Evolutionary conservation across 805 yeast species (phyloP).

Genomic region (Yamadazyma takamatsuzukensis): DNA sequence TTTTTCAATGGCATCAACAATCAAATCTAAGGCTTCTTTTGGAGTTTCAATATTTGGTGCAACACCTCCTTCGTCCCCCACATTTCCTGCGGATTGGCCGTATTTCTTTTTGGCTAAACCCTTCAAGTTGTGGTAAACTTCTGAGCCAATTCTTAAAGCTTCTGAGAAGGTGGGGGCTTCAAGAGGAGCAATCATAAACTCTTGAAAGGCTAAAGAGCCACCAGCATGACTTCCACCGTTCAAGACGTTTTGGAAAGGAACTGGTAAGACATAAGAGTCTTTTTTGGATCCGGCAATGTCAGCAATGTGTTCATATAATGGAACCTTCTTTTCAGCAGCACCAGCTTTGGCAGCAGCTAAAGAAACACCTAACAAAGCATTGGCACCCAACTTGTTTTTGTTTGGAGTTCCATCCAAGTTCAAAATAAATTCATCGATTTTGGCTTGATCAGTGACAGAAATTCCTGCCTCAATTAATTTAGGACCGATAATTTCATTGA

Average conservation of each 20-base stretch:
- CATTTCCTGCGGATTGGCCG: conserved; percentile 21
- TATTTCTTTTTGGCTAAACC: conserved; percentile 16
- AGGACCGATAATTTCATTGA: conserved; percentile 17
- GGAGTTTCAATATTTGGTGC: conserved; percentile 19
- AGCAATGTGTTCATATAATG: conserved; percentile 18
- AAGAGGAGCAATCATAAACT: conserved; percentile 21
- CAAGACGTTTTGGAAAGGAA: conserved; percentile 21
- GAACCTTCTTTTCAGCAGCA: conserved; percentile 17
- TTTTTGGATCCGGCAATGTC: conserved; percentile 12
- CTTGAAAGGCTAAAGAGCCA: conserved; percentile 22
- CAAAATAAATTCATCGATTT: conserved; percentile 15
- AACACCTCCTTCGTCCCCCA: conserved; percentile 24
- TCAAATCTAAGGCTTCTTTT: conserved; percentile 18
- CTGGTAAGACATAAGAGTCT: conserved; percentile 15
- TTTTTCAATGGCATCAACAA: conserved; percentile 14
- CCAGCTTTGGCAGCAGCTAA: conserved; percentile 19
- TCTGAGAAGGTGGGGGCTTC: conserved; percentile 16
- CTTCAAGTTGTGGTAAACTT: conserved; percentile 19
- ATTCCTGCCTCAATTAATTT: conserved; percentile 13
- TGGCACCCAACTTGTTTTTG: conserved; percentile 20
- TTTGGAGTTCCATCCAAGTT: conserved; percentile 18
- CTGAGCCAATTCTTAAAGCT: conserved; percentile 17
- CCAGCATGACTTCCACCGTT: conserved; percentile 24
- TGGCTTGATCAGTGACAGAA: conserved; percentile 12
- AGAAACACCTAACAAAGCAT: conserved; percentile 21